A percentile compares a stretch with the other conserved stretches of the same genome.
Conservation (phyloP, 179 eudicot species). For the Beta macrorhiza region DNA sequence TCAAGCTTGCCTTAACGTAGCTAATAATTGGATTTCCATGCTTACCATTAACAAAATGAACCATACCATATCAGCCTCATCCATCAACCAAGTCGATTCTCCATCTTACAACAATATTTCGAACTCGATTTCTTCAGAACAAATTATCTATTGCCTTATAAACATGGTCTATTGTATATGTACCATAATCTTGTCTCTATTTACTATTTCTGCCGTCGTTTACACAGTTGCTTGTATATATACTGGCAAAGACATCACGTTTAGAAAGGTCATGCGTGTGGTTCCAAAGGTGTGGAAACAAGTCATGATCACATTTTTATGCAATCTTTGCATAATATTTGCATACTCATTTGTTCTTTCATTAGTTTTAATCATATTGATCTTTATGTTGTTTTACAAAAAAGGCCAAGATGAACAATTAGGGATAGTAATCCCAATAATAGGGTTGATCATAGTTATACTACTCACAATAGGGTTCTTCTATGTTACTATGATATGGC, state of each 20-base stretch:
- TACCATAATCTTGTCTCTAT: conserved; percentile 33
- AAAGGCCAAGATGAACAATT: background rate
- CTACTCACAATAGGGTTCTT: conserved; percentile 24
- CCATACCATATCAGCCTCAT: conserved; percentile 12
- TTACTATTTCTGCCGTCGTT: conserved; percentile 40
- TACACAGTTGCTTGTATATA: conserved; percentile 52
- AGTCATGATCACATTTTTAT: conserved; percentile 40
- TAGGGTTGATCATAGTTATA: background rate
- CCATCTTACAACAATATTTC: conserved; percentile 10
- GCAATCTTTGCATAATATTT: conserved; percentile 29
- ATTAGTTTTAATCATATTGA: background rate
- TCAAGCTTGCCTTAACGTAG: conserved; percentile 34
- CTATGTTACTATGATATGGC: conserved; percentile 40
- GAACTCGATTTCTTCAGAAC: conserved; percentile 12
- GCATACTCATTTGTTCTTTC: conserved; percentile 5
- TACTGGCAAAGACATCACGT: conserved; percentile 34
- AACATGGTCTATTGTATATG: conserved; percentile 23
- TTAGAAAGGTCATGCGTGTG: conserved; percentile 34
- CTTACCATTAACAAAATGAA: background rate
- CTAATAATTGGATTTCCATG: conserved; percentile 23
- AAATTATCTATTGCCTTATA: conserved; percentile 25
- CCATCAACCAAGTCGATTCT: background rate
- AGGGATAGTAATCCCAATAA: background rate
- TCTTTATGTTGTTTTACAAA: background rate
- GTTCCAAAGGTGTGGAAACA: conserved; percentile 49